Conservation (phyloP, 805 yeast species). For the Pichia heedii region DNA sequence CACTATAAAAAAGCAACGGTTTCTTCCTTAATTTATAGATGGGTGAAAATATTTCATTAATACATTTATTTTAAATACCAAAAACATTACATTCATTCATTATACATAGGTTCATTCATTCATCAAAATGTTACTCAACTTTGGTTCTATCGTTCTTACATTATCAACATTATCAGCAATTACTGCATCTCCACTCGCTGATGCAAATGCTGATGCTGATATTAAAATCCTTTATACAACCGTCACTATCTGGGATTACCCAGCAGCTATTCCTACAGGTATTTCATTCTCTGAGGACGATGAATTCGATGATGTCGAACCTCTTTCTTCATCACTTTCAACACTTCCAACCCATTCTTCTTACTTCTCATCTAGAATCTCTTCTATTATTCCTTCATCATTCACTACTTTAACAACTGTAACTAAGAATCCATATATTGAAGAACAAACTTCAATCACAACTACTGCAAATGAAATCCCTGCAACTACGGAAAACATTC, state of each 20-base stretch:
- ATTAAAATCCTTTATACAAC: neutral
- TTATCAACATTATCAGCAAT: neutral
- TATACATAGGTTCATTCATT: neutral
- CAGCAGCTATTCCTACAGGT: slow-evolving; percentile 2
- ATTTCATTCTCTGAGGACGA: neutral
- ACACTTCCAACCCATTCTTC: neutral
- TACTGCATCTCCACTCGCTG: neutral
- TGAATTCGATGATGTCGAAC: neutral
- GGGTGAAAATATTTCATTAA: too few relatives aligned
- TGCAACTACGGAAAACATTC: neutral
- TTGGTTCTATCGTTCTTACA: neutral
- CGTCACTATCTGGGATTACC: neutral
- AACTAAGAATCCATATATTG: neutral
- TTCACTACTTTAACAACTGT: neutral
- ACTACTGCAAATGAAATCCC: neutral
- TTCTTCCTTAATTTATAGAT: too few relatives aligned
- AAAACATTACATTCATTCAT: neutral
- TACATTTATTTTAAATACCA: neutral
- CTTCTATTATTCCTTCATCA: neutral
- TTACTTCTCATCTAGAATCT: neutral
- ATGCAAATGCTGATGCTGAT: neutral
- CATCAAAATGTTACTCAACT: slow-evolving; percentile 1
- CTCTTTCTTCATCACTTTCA: neutral
- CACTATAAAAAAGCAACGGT: too few relatives aligned
- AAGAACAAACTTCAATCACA: neutral